These are phyloP conservation scores for Exophiala mesophila DNA, from an alignment of 2,329 filamentous ascomycete genomes.

Conservation along the genomic window DNA sequence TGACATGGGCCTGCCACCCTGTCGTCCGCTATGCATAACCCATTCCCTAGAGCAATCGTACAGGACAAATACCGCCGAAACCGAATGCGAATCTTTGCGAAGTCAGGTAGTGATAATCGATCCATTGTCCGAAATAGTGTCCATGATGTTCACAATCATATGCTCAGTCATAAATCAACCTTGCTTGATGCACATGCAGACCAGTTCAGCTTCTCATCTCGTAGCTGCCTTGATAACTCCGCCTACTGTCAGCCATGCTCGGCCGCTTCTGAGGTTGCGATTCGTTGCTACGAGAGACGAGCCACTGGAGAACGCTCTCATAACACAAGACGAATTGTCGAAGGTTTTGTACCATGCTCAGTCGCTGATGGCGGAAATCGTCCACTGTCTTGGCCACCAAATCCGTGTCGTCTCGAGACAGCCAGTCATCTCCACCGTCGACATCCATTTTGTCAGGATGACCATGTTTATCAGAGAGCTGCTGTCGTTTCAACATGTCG, in stretches of 20 bases:
- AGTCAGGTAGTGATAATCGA: too few relatives aligned
- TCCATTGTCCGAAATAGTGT: too few relatives aligned
- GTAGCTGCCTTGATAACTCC: conserved; percentile 18
- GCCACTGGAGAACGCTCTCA: conserved; percentile 88
- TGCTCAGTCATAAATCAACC: too few relatives aligned
- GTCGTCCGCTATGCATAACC: too few relatives aligned
- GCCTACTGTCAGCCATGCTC: conserved; percentile 13
- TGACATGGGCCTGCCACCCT: too few relatives aligned
- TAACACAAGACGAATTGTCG: conserved; percentile 95
- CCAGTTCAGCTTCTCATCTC: conserved; percentile 8
- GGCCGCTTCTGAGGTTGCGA: conserved; percentile 14
- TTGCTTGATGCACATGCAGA: too few relatives aligned
- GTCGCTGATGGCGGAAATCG: conserved; percentile 78
- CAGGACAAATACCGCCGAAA: too few relatives aligned
- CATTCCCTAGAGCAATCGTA: too few relatives aligned
- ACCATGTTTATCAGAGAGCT: conserved; percentile 31
- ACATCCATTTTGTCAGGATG: conserved; percentile 25
- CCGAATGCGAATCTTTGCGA: too few relatives aligned
- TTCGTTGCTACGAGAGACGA: conserved; percentile 38
- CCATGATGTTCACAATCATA: too few relatives aligned
- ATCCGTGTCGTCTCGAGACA: conserved; percentile 67
- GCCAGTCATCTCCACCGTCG: conserved; percentile 52
- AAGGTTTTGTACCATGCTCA: conserved; percentile 96
- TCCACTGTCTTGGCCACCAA: conserved; percentile 82
- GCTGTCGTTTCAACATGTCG: conserved; percentile 92